Base-by-base conservation (phyloP, 441 rosid genomes). In the Cnidoscolus chayamansa region DNA sequence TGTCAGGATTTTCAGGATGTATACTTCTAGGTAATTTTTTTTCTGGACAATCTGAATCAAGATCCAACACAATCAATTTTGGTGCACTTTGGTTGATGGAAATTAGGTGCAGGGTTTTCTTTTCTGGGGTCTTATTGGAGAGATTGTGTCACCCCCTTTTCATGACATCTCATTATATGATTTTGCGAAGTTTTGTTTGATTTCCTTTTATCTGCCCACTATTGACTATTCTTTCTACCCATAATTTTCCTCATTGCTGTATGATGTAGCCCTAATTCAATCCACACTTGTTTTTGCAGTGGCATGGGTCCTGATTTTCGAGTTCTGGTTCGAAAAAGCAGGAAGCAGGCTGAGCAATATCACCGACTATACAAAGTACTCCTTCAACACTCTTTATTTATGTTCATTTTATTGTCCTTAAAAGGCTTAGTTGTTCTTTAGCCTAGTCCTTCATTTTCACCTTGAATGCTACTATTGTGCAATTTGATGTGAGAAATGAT, bases 231-330 rank as follows among this genome's bases (percentile, higher is more conserved):
- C n/a, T 17, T 55, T 31, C 13, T 30, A 7, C 6, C 49, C 13
- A 25, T 67, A 4, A 35, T 31, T 30, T 58, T 47, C 30, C 53
- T 25, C 30, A 35, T 30, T 54, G 19, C 58, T 67, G 4, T 51
- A 31, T 13, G 10, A 7, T 25, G 35, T 45, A 16, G 15, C 37
- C 25, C 15, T 17, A 65, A 67, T 16, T 74, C 20, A 13, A 15
- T 54, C 53, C 30, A 30, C n/a, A 7, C 11, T 53, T 9, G 7
- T 72, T 72, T 1, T 51, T 86, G 79, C 84, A 96, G 99, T 84
- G 98, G 99, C 59, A 96, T 96, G 98, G 98, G 99, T 68, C 99
- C 98, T 71, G 99, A 93, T 85, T 96, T 90, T 73, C 85, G 96
- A 73, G 98, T 93, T 77, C 84, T 96, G 68, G 99, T 93, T 77